Conservation (phyloP, 2,329 filamentous ascomycete species). For the Beauveria scarabaeidicola region DNA sequence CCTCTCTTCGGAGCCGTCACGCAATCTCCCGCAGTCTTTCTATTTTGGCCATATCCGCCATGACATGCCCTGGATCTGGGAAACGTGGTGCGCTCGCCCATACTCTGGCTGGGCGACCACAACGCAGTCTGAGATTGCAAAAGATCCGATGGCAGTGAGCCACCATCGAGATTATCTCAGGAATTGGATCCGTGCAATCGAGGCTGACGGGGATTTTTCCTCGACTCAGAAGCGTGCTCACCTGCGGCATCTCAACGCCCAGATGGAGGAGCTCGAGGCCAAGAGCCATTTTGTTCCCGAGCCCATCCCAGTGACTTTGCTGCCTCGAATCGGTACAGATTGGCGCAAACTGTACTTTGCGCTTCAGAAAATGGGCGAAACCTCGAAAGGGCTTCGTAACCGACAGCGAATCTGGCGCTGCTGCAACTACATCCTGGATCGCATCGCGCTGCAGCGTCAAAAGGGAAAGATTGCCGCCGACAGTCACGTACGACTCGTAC, state of each 20-base stretch:
- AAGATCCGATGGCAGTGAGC: neutral
- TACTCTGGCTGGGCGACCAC: slow-evolving; percentile 10
- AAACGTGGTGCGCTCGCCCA: slow-evolving; percentile 11
- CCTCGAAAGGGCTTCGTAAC: slow-evolving; percentile 11
- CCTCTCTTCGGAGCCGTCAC: neutral
- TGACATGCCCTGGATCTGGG: slow-evolving; percentile 14
- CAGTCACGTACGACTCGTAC: neutral
- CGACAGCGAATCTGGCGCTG: slow-evolving; percentile 13
- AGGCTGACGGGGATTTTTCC: neutral
- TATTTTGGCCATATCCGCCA: slow-evolving; percentile 3
- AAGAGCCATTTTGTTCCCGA: neutral
- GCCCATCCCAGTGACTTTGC: neutral
- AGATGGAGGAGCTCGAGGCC: neutral
- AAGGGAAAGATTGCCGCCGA: neutral
- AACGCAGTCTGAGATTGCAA: neutral
- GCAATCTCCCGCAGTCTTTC: neutral
- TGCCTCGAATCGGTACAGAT: slow-evolving; percentile 9
- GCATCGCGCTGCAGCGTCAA: neutral
- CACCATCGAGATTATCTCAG: neutral
- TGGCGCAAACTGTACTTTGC: slow-evolving; percentile 14
- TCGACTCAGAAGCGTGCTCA: neutral
- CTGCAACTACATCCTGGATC: slow-evolving; percentile 10
- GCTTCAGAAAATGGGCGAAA: neutral
- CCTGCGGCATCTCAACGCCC: neutral
- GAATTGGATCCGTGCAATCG: neutral